Conservation (phyloP, 2,329 filamentous ascomycete genomes). For the Colletotrichum sp. region DNA sequence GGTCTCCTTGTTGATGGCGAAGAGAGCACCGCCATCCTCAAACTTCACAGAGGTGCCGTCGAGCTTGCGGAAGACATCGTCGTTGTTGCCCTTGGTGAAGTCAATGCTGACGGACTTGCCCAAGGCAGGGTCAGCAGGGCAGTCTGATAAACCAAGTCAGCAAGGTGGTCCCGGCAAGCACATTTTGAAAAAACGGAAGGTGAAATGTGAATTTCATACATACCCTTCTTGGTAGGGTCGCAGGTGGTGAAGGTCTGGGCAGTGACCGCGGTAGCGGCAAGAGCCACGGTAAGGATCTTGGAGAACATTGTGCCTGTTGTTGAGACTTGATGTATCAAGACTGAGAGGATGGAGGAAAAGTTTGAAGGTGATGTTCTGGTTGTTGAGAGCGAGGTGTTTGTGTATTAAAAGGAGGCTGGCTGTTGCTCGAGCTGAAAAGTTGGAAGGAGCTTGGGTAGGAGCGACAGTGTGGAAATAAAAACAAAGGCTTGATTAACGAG, state of each 20-base stretch:
- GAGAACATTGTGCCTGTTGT: constrained; percentile 21
- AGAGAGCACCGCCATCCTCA: constrained; percentile 53
- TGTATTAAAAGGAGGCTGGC: constrained; percentile 9
- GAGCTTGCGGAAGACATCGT: constrained; percentile 55
- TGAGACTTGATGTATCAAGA: neutral
- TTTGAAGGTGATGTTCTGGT: neutral
- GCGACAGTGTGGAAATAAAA: constrained; percentile 18
- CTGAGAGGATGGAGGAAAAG: neutral
- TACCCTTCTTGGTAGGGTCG: constrained; percentile 59
- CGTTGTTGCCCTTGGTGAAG: constrained; percentile 77
- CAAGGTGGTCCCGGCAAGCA: neutral
- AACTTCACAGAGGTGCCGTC: constrained; percentile 55
- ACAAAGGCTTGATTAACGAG: constrained; percentile 20
- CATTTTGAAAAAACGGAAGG: neutral
- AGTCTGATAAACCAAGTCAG: constrained; percentile 49
- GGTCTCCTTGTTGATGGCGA: constrained; percentile 70
- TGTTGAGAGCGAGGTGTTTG: neutral
- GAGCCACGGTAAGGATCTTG: constrained; percentile 52
- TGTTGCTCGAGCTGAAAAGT: neutral
- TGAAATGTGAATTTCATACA: constrained; percentile 15
- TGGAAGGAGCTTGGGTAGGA: constrained; percentile 1
- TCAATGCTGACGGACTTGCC: constrained; percentile 70
- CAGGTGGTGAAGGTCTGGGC: constrained; percentile 64
- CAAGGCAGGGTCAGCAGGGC: constrained; percentile 78
- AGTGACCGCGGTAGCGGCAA: constrained; percentile 54